These are phyloP conservation scores for Alternaria brassicae DNA, from an alignment of 2,329 filamentous ascomycete genomes.

Conservation along the genomic window DNA sequence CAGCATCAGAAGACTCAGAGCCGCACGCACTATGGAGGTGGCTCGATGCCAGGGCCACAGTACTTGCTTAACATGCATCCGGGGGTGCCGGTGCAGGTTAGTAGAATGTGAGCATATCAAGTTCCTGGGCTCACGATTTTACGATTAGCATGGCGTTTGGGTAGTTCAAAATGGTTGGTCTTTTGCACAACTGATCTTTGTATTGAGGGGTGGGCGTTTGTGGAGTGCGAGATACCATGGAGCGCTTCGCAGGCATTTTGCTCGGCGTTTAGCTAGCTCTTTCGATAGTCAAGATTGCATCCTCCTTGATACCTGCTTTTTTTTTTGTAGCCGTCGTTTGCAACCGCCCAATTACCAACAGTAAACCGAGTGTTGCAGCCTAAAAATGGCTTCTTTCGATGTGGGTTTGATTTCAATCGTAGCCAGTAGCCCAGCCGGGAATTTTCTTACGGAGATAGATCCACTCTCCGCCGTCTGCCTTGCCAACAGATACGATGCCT, in stretches of 20 bases:
- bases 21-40: slow-evolving; percentile 33
- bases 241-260: neutral
- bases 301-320: neutral
- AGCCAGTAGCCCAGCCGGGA: too few species aligned
- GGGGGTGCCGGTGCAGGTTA: slow-evolving; percentile 43
- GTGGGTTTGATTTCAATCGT: too few species aligned
- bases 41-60: slow-evolving; percentile 47
- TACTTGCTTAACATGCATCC: slow-evolving; percentile 51
- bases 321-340: too few species aligned
- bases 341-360: too few species aligned
- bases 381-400: too few species aligned
- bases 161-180: neutral
- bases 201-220: neutral
- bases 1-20: slow-evolving; percentile 9
- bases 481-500: neutral
- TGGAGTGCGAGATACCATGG: slow-evolving; percentile 9
- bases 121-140: neutral
- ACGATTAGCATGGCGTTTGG: slow-evolving; percentile 8
- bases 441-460: slow-evolving; percentile 1
- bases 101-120: slow-evolving; percentile 10
- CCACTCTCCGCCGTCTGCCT: neutral
- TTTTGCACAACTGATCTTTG: neutral
- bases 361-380: too few species aligned
- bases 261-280: neutral
- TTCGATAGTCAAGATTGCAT: neutral